Percentiles rank a stretch among this genome's conserved stretches.
Evolutionary conservation across 73 alveolate species (phyloP).

Genomic region (Paramecium pentaurelia): DNA sequence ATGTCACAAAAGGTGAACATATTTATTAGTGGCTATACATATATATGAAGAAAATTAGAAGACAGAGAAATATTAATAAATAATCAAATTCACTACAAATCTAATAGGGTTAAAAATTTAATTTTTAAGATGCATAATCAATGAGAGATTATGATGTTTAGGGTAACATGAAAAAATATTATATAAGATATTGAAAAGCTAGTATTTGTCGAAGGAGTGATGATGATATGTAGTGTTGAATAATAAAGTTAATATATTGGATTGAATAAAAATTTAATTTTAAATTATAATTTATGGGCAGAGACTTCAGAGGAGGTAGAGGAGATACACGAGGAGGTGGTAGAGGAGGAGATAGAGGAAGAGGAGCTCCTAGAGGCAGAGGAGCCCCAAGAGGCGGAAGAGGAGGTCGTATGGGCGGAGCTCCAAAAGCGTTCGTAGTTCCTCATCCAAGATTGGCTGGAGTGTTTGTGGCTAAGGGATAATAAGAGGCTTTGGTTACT

Average conservation of each 20-base stretch:
- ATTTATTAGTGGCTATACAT: background rate
- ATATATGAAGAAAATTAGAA: background rate
- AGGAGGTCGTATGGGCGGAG: conserved; percentile 82
- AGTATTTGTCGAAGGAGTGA: background rate
- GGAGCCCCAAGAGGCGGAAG: conserved; percentile 76
- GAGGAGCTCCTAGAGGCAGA: conserved; percentile 78
- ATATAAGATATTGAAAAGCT: background rate
- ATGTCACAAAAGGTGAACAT: background rate
- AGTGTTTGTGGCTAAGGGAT: conserved; percentile 81
- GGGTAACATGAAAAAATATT: background rate
- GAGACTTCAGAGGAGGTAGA: background rate
- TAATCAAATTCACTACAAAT: background rate
- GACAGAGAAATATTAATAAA: too few species aligned
- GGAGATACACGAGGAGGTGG: conserved; percentile 53
- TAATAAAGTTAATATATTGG: background rate
- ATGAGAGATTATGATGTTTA: background rate
- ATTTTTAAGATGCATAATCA: background rate
- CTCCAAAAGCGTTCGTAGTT: conserved; percentile 75
- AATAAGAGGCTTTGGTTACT: conserved; percentile 95
- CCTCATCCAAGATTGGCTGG: conserved; percentile 97
- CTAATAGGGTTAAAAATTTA: background rate
- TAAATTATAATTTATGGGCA: background rate
- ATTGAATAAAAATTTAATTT: background rate
- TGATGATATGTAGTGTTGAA: background rate
- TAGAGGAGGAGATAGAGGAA: conserved; percentile 55